Evolutionary conservation across 768 basidiomycete genomes (phyloP), one percentile per base, ranked within the genome.

Genomic region (Hygrocybe punicea): DNA sequence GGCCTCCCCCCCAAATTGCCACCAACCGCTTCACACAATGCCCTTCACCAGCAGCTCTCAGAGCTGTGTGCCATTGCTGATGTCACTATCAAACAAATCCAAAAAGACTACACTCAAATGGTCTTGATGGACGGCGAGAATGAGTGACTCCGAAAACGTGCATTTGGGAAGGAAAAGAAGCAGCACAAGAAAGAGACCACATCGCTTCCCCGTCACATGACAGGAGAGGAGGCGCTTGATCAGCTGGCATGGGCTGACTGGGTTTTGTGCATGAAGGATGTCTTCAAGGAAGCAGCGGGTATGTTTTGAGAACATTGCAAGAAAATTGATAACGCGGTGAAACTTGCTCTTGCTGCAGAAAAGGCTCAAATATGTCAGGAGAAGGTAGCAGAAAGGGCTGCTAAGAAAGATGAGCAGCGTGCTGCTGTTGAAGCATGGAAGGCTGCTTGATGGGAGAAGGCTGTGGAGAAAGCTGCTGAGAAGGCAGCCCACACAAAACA

Each of bases 121-220:
- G 45, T 47, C 45, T 23, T 47, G n/a, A 47, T 47, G 45, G 45
- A 47, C 21, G 21, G 45, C 45, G 45, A 47, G 45, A 47, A 47
- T 47, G 45, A 47, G 21, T 13, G 17, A 23, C 45, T 47, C 23
- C 17, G 45, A 47, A n/a, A 47, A 23, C 16, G n/a, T 23, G 45
- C 45, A 19, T 47, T 47, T 23, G 21, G 17, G 11, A 47, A 47
- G 45, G 17, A 47, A 23, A 47, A n/a, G 21, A 47, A 47, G 21
- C 45, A 23, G 17, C n/a, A 47, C 17, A 47, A 47, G 21, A 47
- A 17, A 19, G 17, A 47, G 45, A 47, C 45, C n/a, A 19, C 45
- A n/a, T 47, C 45, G 13, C 45, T 19, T 47, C 45, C 45, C 45
- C 45, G 45, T 19, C 45, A 47, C 45, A 47, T 47, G 45, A 47